phyloP scores from a whole-genome alignment of 805 yeast genomes.

The Komagataella pseudopastoris region DNA sequence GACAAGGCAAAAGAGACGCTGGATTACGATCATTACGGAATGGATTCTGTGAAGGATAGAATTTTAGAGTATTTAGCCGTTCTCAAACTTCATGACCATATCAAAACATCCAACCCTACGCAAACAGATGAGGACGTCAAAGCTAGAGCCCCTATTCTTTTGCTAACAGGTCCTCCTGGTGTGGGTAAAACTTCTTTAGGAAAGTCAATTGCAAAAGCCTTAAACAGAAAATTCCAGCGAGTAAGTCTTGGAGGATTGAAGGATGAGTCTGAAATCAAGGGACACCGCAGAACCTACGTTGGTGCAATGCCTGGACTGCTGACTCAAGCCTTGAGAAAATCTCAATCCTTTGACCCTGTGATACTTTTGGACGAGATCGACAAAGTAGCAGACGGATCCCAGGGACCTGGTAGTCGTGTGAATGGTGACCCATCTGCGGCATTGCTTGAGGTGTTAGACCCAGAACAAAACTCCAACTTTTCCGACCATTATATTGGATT shows the following conservation, averaged over 20 bases:
- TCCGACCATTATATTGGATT: constrained; percentile 77
- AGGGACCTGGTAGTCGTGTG: constrained; percentile 24
- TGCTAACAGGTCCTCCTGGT: constrained; percentile 89
- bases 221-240: constrained; percentile 66
- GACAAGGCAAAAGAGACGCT: constrained; percentile 38
- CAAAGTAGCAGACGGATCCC: constrained; percentile 47
- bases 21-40: constrained; percentile 70
- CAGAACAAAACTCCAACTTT: constrained; percentile 72
- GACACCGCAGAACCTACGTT: constrained; percentile 83
- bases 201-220: constrained; percentile 60
- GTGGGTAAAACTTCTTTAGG: constrained; percentile 88
- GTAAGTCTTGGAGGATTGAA: constrained; percentile 79
- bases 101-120: constrained; percentile 58
- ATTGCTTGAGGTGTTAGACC: constrained; percentile 75
- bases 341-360: constrained; percentile 71
- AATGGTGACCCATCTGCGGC: constrained; percentile 91
- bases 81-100: constrained; percentile 35
- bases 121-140: constrained; percentile 32
- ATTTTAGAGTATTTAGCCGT: constrained; percentile 73
- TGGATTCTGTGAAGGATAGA: constrained; percentile 60
- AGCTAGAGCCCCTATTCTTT: constrained; percentile 51
- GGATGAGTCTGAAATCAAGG: constrained; percentile 82
- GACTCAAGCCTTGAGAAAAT: constrained; percentile 62
- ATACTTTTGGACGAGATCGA: constrained; percentile 79
- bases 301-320: constrained; percentile 87